Base-by-base conservation (phyloP, 495 filamentous ascomycete species). In the Cercophora scortea region DNA sequence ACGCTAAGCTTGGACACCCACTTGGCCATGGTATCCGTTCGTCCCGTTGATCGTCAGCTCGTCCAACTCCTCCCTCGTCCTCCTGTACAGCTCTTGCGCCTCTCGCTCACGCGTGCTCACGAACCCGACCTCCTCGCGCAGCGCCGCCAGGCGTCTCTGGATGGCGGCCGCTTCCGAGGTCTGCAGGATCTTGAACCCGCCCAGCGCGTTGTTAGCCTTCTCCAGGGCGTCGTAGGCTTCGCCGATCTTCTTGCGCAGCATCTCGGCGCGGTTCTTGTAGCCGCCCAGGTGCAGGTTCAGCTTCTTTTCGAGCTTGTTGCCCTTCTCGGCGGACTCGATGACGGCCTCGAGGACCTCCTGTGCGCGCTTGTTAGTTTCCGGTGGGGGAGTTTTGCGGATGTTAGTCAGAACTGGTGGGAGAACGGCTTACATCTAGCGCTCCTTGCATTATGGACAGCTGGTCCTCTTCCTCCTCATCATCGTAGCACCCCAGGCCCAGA, bases 301-400 rank as follows among this genome's bases (percentile, higher is more conserved):
- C 71, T 96, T 96, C 75, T 95, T 95, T 67, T 98, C 91, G 10
- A 90, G 71, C 65, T 90, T 93, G 59, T 88, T 89, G 45, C 85
- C 87, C 47, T 82, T 79, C 53, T 89, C 83, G 6, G 92, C 92
- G 0, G 82, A 83, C 5, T 75, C 76, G 50, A 84, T 75, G 45
- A 95, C 80, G 8, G 78, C 73, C 34, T 86, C 78, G 63, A 94
- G 83, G 8, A 89, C 76, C 17, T 79, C 78, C 79, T 93, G 44
- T 68, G 68, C 62, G 54, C 46, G 52, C 67, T 65, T 72, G 71
- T 72, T 50, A 62, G 59, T 25, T 8, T 17, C n/a, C 10, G 38
- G 1, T 3, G 13, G 36, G 35, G 12, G 66, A 47, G 54, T 40
- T n/a, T 38, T 5, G 5, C 25, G 25, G 25, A 5, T 25, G 25